phyloP scores from a whole-genome alignment of 306 rosid genomes.

The Arachis hypogaea region DNA sequence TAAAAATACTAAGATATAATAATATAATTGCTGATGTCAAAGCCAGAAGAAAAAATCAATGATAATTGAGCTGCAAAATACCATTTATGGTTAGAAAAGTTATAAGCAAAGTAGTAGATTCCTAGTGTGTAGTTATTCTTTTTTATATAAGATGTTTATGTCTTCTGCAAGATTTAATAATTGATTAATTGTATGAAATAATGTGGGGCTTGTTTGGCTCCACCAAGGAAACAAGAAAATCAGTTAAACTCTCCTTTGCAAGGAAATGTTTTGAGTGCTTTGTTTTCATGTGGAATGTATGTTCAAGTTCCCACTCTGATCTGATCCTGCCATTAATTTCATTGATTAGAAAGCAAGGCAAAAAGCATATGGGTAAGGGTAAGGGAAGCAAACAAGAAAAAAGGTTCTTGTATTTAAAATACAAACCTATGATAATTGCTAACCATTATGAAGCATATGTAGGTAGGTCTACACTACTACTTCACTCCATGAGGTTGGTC shows the following conservation, averaged over 20 bases:
- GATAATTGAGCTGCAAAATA: conserved; percentile 34
- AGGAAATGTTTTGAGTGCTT: conserved; percentile 28
- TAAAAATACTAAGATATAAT: no score
- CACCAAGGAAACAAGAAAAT: conserved; percentile 41
- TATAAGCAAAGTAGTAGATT: conserved; percentile 58
- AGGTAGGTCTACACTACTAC: conserved; percentile 40
- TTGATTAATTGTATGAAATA: conserved; percentile 45
- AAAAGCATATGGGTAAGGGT: conserved; percentile 38
- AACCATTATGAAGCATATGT: conserved; percentile 43
- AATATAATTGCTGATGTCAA: conserved; percentile 40
- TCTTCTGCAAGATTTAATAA: conserved; percentile 45
- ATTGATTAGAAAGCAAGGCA: conserved; percentile 50
- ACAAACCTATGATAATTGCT: conserved; percentile 44
- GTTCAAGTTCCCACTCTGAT: conserved; percentile 39
- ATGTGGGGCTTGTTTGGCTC: conserved; percentile 38
- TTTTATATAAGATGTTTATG: conserved; percentile 28
- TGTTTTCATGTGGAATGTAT: conserved; percentile 52
- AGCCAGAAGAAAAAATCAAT: conserved; percentile 22
- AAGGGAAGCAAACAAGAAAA: conserved; percentile 41
- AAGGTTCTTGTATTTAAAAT: conserved; percentile 30
- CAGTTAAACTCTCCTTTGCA: conserved; percentile 34
- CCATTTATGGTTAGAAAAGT: conserved; percentile 56
- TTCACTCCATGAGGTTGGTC: conserved; percentile 50
- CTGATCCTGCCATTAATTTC: conserved; percentile 37
- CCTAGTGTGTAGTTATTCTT: not conserved